These are phyloP conservation scores for Phytophthora aleatoria DNA, from an alignment of 352 stramenopile species.

Conservation along the genomic window DNA sequence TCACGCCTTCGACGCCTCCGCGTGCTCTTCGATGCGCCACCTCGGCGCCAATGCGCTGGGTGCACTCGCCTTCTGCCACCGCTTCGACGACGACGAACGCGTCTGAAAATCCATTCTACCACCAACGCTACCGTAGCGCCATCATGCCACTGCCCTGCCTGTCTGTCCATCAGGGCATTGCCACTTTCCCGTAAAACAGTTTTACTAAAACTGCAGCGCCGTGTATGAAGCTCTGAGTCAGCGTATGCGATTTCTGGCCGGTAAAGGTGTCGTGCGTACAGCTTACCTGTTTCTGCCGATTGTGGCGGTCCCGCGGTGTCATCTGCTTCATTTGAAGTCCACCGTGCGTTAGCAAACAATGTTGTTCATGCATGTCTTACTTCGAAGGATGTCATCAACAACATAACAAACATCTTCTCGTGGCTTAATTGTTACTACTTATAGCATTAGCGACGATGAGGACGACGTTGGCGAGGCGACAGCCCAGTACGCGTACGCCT, in stretches of 20 bases:
- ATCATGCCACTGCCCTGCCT: constrained; percentile 9
- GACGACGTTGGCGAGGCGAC: constrained; percentile 25
- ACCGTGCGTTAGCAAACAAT: constrained; percentile 19
- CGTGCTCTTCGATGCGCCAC: constrained; percentile 8
- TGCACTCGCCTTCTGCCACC: constrained; percentile 7
- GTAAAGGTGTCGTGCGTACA: constrained; percentile 8
- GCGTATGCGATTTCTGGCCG: not conserved
- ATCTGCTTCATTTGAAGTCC: constrained; percentile 5
- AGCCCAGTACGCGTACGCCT: constrained; percentile 29
- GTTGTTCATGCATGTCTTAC: constrained; percentile 7
- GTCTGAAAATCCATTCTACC: constrained; percentile 1
- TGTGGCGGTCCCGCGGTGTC: not conserved
- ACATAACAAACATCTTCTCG: not conserved
- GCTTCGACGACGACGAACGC: constrained; percentile 2
- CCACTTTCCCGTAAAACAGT: not conserved
- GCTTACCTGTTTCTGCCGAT: not conserved
- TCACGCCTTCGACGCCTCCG: constrained; percentile 9
- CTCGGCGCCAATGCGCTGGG: not conserved
- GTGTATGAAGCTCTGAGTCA: not conserved
- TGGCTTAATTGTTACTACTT: not conserved
- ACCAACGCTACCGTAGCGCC: not conserved
- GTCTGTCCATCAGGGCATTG: constrained; percentile 3
- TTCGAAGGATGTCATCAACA: not conserved
- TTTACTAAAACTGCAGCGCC: not conserved
- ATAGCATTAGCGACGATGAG: constrained; percentile 25